Evolutionary conservation across 192 early-diverging fungal genomes (phyloP).

Genomic region (Dimargaris xerosporica): DNA sequence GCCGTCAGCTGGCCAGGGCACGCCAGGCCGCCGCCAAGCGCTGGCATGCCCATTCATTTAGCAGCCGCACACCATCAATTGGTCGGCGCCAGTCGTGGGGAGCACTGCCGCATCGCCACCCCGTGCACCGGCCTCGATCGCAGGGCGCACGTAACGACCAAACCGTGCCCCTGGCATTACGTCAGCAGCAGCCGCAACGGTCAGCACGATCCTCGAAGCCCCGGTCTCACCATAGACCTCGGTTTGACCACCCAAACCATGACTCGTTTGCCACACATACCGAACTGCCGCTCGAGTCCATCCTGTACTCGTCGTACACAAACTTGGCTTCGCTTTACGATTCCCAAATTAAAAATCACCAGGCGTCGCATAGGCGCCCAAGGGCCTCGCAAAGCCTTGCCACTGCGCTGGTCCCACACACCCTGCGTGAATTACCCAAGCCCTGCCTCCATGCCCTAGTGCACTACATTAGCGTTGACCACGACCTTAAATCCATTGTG

Average conservation of each 20-base stretch:
- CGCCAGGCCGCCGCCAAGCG: neutral
- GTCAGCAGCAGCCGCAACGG: conserved; percentile 18
- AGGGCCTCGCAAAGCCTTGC: neutral
- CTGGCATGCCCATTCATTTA: too few species aligned
- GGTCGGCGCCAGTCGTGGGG: too few species aligned
- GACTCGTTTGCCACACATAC: conserved; percentile 68
- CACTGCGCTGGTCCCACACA: conserved; percentile 3
- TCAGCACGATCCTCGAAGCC: conserved; percentile 18
- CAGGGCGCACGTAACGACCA: neutral
- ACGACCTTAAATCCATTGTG: conserved; percentile 53
- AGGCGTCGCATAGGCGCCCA: neutral
- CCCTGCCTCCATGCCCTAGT: conserved; percentile 56
- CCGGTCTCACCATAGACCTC: conserved; percentile 12
- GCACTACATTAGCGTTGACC: conserved; percentile 75
- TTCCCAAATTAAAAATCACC: conserved; percentile 8
- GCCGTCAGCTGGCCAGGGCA: neutral
- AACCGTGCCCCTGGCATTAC: neutral
- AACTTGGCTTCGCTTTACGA: conserved; percentile 22
- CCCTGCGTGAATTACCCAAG: conserved; percentile 9
- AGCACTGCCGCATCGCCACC: neutral
- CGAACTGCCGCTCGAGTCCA: conserved; percentile 50
- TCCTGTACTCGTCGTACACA: conserved; percentile 54
- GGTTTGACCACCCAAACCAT: conserved; percentile 42
- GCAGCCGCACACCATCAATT: too few species aligned
- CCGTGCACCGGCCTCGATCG: neutral